Percentiles rank a stretch among this genome's conserved stretches.
Conservation (phyloP, 2,329 filamentous ascomycete species). For the Rachicladosporium sp. region DNA sequence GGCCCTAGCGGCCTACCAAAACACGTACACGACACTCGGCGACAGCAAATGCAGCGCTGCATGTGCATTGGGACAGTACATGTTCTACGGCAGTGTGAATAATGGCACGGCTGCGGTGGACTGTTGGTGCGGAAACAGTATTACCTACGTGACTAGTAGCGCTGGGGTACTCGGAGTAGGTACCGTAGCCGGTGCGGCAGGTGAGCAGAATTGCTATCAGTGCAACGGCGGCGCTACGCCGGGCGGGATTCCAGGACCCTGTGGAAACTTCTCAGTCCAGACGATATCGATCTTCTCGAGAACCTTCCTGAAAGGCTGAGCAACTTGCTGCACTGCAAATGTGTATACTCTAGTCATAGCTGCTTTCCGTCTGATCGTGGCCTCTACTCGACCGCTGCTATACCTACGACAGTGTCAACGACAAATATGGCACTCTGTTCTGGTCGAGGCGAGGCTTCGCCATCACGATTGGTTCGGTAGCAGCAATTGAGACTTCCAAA, state of each 20-base stretch:
- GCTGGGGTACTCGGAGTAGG: constrained; percentile 2
- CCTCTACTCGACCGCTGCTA: too few relatives aligned
- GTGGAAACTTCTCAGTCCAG: too few relatives aligned
- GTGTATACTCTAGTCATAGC: too few relatives aligned
- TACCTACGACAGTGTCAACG: too few relatives aligned
- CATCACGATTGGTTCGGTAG: too few relatives aligned
- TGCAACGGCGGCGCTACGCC: constrained; percentile 12
- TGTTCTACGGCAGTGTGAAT: constrained; percentile 19
- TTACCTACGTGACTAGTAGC: constrained; percentile 14
- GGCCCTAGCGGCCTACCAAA: constrained; percentile 12
- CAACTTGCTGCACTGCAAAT: too few relatives aligned
- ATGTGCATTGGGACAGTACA: constrained; percentile 8
- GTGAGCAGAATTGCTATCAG: constrained; percentile 17
- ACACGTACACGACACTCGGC: constrained; percentile 10
- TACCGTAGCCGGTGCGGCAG: constrained; percentile 10
- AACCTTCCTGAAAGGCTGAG: too few relatives aligned
- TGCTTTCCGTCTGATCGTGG: too few relatives aligned
- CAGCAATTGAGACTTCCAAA: too few relatives aligned
- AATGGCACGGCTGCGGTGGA: constrained; percentile 11
- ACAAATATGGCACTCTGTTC: too few relatives aligned
- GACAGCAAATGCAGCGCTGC: constrained; percentile 12
- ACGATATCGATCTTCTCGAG: too few relatives aligned
- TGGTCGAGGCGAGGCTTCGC: too few relatives aligned
- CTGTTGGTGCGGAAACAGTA: constrained; percentile 18
- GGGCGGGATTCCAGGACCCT: constrained; percentile 1